Evolutionary conservation across 2,329 filamentous ascomycete genomes (phyloP).

Genomic region (Penicillium sp.): DNA sequence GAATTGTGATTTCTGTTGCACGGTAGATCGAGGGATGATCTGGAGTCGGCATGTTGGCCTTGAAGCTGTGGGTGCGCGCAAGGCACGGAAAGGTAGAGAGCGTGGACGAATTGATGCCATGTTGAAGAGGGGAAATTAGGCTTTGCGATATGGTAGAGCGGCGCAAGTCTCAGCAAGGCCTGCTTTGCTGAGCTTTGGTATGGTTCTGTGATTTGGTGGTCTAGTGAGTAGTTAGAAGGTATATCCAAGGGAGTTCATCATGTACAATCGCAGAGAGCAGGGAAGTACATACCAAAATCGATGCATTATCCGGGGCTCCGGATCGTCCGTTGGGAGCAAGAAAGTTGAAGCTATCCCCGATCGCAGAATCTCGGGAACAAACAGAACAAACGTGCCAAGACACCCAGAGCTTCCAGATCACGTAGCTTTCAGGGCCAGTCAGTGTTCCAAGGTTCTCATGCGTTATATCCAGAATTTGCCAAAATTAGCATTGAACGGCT

Average conservation of each 20-base stretch:
- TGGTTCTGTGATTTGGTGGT: background rate
- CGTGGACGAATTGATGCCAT: constrained; percentile 15
- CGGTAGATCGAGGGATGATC: background rate
- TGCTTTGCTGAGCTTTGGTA: background rate
- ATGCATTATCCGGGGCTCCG: background rate
- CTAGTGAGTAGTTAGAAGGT: background rate
- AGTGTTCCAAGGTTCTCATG: background rate
- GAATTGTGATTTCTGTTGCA: background rate
- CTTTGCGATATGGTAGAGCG: background rate
- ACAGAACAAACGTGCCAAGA: constrained; percentile 22
- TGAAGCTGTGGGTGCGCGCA: constrained; percentile 5
- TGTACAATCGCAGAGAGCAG: too few species aligned
- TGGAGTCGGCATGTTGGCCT: constrained; percentile 4
- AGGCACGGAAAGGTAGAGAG: constrained; percentile 8
- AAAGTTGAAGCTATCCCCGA: constrained; percentile 17
- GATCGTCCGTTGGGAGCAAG: background rate
- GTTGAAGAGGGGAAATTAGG: background rate
- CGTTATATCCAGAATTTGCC: too few species aligned
- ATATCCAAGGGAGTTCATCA: background rate
- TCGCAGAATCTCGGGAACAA: constrained; percentile 11
- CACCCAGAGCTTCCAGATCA: background rate
- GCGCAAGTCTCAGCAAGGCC: background rate
- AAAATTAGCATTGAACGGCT: too few species aligned
- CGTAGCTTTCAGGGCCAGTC: background rate
- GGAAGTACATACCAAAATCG: background rate